Base-by-base conservation (phyloP, 1,139 yeast genomes). In the Pichia sorboxylosa region DNA sequence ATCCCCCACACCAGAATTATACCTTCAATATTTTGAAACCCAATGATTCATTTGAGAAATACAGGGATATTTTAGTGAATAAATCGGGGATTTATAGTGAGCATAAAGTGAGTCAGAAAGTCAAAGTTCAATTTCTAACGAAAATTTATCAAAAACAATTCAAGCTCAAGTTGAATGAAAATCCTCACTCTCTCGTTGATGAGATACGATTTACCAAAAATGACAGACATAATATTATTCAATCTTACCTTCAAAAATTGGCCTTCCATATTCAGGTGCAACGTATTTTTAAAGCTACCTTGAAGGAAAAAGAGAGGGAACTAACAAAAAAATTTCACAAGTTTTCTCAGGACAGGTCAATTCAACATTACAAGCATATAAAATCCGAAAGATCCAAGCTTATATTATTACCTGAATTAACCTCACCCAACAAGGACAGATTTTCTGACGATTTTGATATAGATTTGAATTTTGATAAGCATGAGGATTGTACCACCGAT, bases 181-280 rank as follows among this genome's bases (percentile, higher is more conserved):
- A 11, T 9, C 22, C 22, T 20, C n/a, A 13, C 3, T 22, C 24
- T n/a, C 18, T 25, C 17, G 4, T 10, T 19, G 21, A 19, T 7
- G 9, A 19, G 5, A 26, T 0, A n/a, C n/a, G n/a, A n/a, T 55
- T 59, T 34, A 52, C 50, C 32, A 58, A 63, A 33, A 58, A 61
- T 29, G 68, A 65, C 34, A 57, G 75, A 31, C 56, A 65, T 0
- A 34, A 43, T 13, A 68, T 76, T 13, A 66, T 77, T 9, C 41
- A 57, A 27, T 53, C 50, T 13, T 77, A 71, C 47, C 54, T 76
- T 17, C 58, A 57, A 13, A 61, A 57, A 30, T 43, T 76, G 29
- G 79, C 81, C 11, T 64, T 69, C 33, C 63, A 68, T 38, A 71
- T 76, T 13, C 85, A 77, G 51, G 67, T 74, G n/a, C 70, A 66